phyloP scores from a whole-genome alignment of 2,329 filamentous ascomycete genomes.

The Furcasterigmium sp. region DNA sequence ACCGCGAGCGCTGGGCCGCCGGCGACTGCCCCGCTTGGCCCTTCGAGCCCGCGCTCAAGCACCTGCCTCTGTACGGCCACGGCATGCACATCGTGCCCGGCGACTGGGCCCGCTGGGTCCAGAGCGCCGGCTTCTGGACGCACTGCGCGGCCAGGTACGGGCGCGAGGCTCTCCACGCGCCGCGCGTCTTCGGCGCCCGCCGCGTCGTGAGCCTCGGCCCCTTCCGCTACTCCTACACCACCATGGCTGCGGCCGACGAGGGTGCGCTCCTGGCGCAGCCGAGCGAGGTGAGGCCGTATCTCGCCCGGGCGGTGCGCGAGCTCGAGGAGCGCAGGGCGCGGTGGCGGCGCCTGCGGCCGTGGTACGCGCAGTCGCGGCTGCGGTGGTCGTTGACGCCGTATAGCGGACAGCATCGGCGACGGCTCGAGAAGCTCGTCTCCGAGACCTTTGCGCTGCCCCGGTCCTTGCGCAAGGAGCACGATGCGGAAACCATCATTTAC shows the following conservation, averaged over 20 bases:
- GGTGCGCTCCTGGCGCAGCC: too few species aligned
- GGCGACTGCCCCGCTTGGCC: too few species aligned
- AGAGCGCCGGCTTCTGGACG: conserved; percentile 6
- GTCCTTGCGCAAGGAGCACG: neutral
- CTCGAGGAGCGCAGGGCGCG: neutral
- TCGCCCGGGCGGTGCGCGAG: neutral
- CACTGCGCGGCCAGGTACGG: conserved; percentile 1
- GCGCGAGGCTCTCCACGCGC: neutral
- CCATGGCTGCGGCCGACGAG: too few species aligned
- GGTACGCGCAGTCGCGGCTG: conserved; percentile 3
- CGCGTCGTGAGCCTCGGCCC: neutral
- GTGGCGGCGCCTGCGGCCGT: conserved; percentile 1
- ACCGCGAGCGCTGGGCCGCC: too few species aligned
- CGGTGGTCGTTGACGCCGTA: conserved; percentile 8
- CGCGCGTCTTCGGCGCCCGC: neutral
- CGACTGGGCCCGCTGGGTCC: neutral
- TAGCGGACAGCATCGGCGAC: neutral
- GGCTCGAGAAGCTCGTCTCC: neutral
- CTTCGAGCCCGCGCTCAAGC: too few species aligned
- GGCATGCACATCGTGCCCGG: too few species aligned
- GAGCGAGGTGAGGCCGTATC: too few species aligned
- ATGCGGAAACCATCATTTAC: neutral
- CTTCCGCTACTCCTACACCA: neutral
- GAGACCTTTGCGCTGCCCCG: neutral
- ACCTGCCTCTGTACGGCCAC: too few species aligned